These are phyloP conservation scores for Harrya chromipes DNA, from an alignment of 768 basidiomycete genomes.

Conservation along the genomic window DNA sequence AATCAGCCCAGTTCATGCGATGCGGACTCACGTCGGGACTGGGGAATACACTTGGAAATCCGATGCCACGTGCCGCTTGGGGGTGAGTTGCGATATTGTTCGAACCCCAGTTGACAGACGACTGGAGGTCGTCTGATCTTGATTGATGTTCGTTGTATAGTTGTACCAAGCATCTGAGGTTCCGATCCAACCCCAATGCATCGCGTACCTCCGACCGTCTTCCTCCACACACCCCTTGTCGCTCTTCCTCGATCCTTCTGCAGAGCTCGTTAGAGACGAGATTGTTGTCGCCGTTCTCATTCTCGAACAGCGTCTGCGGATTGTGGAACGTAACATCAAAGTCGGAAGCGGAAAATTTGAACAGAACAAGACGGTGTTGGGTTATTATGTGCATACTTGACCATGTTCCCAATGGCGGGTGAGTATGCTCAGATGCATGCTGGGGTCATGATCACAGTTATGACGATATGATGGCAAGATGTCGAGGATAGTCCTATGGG, in stretches of 20 bases:
- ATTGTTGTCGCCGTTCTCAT: slow-evolving; percentile 12
- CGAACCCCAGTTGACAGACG: background rate
- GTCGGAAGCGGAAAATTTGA: slow-evolving; percentile 15
- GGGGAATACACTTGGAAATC: slow-evolving; percentile 12
- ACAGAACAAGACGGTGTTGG: slow-evolving; percentile 5
- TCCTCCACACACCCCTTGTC: slow-evolving; percentile 4
- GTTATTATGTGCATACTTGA: slow-evolving; percentile 3
- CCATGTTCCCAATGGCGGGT: too few relatives aligned
- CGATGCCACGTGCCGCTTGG: slow-evolving; percentile 8
- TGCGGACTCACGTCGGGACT: slow-evolving; percentile 1
- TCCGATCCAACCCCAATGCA: background rate
- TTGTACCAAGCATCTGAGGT: slow-evolving; percentile 6
- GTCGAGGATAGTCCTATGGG: too few relatives aligned
- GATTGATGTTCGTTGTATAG: background rate
- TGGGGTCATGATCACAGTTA: too few relatives aligned
- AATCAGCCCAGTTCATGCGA: slow-evolving; percentile 8
- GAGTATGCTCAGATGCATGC: too few relatives aligned
- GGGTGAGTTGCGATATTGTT: slow-evolving; percentile 1
- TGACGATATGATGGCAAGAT: too few relatives aligned
- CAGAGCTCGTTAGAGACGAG: slow-evolving; percentile 11
- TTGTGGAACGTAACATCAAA: slow-evolving; percentile 6
- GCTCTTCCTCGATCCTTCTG: slow-evolving; percentile 8
- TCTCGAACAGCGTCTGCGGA: slow-evolving; percentile 14
- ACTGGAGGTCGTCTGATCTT: background rate
- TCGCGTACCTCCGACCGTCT: slow-evolving; percentile 10